Conservation (phyloP, 306 rosid species). For the Arachis hypogaea region DNA sequence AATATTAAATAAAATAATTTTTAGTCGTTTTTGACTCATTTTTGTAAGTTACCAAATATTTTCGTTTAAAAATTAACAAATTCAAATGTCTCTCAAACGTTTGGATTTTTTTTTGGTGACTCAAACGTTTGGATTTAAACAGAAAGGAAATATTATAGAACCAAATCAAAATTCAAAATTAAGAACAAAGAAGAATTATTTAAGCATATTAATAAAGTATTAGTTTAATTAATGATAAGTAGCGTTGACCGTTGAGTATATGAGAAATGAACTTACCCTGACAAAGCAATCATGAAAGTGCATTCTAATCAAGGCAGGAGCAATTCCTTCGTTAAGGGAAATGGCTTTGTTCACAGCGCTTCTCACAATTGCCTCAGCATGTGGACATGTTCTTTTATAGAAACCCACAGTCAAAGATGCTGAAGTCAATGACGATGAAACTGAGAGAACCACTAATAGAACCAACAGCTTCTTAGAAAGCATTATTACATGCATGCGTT, state of each 20-base stretch:
- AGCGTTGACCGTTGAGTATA: background rate
- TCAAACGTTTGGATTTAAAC: too few relatives aligned
- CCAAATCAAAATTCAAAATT: too few relatives aligned
- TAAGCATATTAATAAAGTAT: too few relatives aligned
- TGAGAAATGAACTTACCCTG: slow-evolving; percentile 29
- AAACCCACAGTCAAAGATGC: slow-evolving; percentile 40
- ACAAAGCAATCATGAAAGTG: slow-evolving; percentile 57
- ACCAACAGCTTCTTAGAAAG: slow-evolving; percentile 23
- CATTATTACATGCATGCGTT: slow-evolving; percentile 2
- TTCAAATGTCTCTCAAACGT: too few relatives aligned
- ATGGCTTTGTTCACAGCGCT: slow-evolving; percentile 48
- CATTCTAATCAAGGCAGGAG: slow-evolving; percentile 53
- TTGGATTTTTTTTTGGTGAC: too few relatives aligned
- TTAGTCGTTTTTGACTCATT: too few relatives aligned
- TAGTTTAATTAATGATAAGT: too few relatives aligned
- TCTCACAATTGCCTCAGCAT: slow-evolving; percentile 48
- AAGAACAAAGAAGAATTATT: too few relatives aligned
- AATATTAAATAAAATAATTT: too few relatives aligned
- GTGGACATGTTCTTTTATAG: slow-evolving; percentile 43
- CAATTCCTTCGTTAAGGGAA: slow-evolving; percentile 45
- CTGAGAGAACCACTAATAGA: slow-evolving; percentile 31
- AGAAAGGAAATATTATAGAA: too few relatives aligned
- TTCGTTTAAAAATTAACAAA: too few relatives aligned
- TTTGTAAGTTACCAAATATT: too few relatives aligned
- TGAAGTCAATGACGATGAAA: slow-evolving; percentile 29